Base-by-base conservation (phyloP, 306 rosid species). In the Dryas octopetala region DNA sequence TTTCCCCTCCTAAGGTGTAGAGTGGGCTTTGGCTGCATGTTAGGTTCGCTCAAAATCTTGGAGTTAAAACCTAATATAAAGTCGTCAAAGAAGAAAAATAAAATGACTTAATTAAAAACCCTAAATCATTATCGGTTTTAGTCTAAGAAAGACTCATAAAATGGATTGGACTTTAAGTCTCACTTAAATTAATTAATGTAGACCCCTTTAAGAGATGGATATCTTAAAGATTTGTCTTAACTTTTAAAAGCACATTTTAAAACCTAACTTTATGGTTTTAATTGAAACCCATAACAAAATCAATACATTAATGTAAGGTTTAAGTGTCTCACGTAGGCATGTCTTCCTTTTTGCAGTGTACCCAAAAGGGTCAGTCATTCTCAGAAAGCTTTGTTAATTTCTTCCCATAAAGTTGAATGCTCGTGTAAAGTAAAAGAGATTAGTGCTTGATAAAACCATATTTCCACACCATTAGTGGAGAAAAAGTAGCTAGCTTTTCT, bases 281-380 rank as follows among this genome's bases (percentile, higher is more conserved):
- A 80, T 60, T 62, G 85, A 83, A 86, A 77, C 83, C 81, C 57
- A 81, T 73, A 17, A 71, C 70, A 72, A 72, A 75, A 76, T 73
- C 75, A 82, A 83, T 78, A 54, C 80, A 82, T 80, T 83, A 45
- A 83, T 86, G 78, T 76, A 78, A 71, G 80, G 74, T 77, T 74
- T 65, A 86, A 75, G 86, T 76, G 82, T 83, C 84, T 86, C 82
- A 87, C 86, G 91, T 87, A 84, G 77, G 87, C 91, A 84, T 83
- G 89, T 85, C 86, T 80, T 81, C 70, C 79, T 89, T 89, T 32
- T 85, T 77, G 53, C 46, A 79, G 48, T 81, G 78, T 76, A 70
- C 70, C 82, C 78, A 66, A 79, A 83, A 74, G 79, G 58, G 78
- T 80, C 85, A 63, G 79, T 80, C 80, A 81, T 72, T 75, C 80